Conservation (phyloP, 306 rosid species). For the Ceratonia siliqua region DNA sequence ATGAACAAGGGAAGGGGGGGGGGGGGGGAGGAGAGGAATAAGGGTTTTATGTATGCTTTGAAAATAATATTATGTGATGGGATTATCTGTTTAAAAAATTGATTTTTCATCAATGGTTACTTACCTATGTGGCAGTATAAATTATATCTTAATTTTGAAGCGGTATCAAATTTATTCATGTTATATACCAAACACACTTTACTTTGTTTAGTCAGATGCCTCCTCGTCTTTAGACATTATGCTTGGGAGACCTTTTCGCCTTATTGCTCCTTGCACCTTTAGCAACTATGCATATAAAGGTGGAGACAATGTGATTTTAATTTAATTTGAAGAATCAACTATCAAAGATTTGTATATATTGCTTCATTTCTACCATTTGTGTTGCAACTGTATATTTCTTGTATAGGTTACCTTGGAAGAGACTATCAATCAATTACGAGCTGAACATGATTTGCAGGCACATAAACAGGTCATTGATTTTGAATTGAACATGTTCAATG, state of each 20-base stretch:
- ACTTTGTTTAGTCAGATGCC: neutral
- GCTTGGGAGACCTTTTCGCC: neutral
- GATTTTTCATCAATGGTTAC: neutral
- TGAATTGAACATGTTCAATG: conserved; percentile 26
- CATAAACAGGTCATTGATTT: conserved; percentile 45
- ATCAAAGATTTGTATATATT: neutral
- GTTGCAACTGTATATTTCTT: conserved; percentile 29
- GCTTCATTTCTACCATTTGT: conserved; percentile 22
- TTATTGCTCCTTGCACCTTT: neutral
- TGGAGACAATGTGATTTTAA: neutral
- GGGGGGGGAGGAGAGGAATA: neutral
- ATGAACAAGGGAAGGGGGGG: neutral
- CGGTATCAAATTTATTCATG: neutral
- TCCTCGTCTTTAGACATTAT: neutral
- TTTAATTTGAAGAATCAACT: neutral
- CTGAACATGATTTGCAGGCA: conserved; percentile 29
- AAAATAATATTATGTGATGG: neutral
- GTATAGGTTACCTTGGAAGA: conserved; percentile 61
- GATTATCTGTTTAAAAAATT: neutral
- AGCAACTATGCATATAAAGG: neutral
- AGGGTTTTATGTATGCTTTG: neutral
- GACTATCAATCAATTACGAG: conserved; percentile 45
- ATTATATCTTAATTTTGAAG: neutral
- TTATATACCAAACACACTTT: neutral
- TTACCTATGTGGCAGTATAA: neutral